Evolutionary conservation across 352 stramenopile genomes (phyloP).

Genomic region (Globisporangium megalacanthum): DNA sequence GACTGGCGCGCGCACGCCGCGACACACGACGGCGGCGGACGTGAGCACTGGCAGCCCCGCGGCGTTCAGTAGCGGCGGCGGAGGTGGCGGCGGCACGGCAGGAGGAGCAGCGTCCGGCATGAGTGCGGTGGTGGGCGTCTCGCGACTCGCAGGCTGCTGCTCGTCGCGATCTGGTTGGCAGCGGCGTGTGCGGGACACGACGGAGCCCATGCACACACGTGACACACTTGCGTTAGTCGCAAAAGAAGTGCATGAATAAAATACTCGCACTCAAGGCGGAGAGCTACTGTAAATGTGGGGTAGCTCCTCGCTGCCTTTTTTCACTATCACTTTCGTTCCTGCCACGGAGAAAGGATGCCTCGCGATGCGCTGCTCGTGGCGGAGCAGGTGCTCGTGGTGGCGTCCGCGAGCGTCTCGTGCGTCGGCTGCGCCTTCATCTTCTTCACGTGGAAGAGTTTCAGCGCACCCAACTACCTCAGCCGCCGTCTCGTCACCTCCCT

Average conservation of each 20-base stretch:
- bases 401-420: constrained; percentile 52
- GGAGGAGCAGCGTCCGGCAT: no score
- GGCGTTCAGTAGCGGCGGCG: constrained; percentile 2
- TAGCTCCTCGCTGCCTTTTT: background rate
- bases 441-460: constrained; percentile 61
- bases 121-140: background rate
- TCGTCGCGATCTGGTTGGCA: background rate
- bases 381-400: constrained; percentile 46
- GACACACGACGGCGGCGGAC: constrained; percentile 9
- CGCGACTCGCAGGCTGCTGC: background rate
- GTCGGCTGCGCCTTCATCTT: constrained; percentile 67
- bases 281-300: no score
- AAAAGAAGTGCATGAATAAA: no score
- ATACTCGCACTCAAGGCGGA: background rate
- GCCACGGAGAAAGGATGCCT: background rate
- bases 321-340: background rate
- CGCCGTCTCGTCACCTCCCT: constrained; percentile 68
- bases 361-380: constrained; percentile 20
- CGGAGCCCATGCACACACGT: constrained; percentile 10
- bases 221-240: background rate
- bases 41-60: constrained; percentile 7
- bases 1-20: constrained; percentile 4
- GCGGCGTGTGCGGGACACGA: background rate
- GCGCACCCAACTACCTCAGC: constrained; percentile 61
- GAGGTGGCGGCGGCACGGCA: background rate